Evolutionary conservation across 2,329 filamentous ascomycete species (phyloP), one percentile per base, ranked within the genome.

Genomic region (Aspergillus arachidicola): DNA sequence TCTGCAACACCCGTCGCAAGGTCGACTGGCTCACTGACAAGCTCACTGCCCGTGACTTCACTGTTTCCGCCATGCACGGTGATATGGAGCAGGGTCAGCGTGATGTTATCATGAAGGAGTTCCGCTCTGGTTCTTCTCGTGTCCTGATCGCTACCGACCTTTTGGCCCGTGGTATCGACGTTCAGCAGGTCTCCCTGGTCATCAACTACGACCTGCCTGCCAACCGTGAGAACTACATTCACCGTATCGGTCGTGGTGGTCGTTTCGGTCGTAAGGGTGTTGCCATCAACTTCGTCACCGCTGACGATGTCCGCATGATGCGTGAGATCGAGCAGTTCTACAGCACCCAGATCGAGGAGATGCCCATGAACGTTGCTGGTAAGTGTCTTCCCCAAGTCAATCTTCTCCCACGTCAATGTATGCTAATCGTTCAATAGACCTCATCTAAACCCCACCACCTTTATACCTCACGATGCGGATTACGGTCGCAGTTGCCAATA

Each of bases 1-100:
- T 99, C 92, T 99, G 95, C 90, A 99, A 99, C 90, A 99, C 95
- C 79, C 92, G 95, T 82, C 91, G 94, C 88, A 99, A 99, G 94
- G 95, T 99, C 77, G 95, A 99, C 86, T 99, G 95, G 95, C 91
- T 99, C 75, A 98, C 95, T 73, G 94, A 98, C 85, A 98, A 98
- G 90, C 93, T 99, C 80, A 96, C 93, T 75, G 91, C 92, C 75
- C 93, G 93, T 86, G 94, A 99, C 85, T 99, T 99, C 87, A 98
- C 95, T 68, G 95, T 99, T 81, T 97, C 94, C 45, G 94, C 94
- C 84, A 98, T 99, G 95, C 95, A 99, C 87, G 95, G 95, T 81
- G 95, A 99, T 79, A 99, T 99, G 95, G 93, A 97, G 82, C 94
- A 97, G 86, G 85, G 84, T 76, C 93, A 98, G 87, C 94, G 95